Conservation (phyloP, 140 eudicot species). For the Ambrosia hybrid region DNA sequence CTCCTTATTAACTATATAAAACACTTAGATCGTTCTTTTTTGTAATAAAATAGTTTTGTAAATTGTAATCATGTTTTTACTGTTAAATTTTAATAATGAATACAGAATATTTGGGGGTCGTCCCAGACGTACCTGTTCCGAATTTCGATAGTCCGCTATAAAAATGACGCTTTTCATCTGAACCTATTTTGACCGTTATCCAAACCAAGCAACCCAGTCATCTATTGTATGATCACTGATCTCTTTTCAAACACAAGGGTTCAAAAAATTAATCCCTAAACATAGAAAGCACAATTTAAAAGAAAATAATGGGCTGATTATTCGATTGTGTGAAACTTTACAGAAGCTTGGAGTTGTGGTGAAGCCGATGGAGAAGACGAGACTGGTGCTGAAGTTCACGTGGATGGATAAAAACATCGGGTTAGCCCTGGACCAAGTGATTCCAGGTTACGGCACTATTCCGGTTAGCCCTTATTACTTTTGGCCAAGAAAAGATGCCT, state of each 20-base stretch:
- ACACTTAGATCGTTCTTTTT: too few relatives aligned
- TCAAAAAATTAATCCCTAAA: background rate
- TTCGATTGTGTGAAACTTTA: slow-evolving; percentile 11
- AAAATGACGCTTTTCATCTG: background rate
- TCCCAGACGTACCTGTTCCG: background rate
- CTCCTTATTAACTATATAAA: too few relatives aligned
- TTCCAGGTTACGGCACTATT: slow-evolving; percentile 82
- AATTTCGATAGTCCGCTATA: background rate
- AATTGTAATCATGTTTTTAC: too few relatives aligned
- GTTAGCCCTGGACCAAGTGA: slow-evolving; percentile 72
- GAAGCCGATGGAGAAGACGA: slow-evolving; percentile 71
- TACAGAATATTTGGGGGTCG: background rate
- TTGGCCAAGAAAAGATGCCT: slow-evolving; percentile 97
- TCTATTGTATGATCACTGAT: background rate
- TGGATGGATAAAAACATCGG: slow-evolving; percentile 98
- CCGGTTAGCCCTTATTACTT: slow-evolving; percentile 87
- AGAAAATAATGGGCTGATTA: background rate
- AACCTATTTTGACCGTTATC: background rate
- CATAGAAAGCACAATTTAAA: background rate
- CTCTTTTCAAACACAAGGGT: too few relatives aligned
- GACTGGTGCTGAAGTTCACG: slow-evolving; percentile 80
- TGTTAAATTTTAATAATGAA: too few relatives aligned
- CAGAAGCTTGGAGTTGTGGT: slow-evolving; percentile 80
- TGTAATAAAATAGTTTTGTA: too few relatives aligned
- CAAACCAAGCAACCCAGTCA: background rate